Percentiles rank a stretch among this genome's conserved stretches.
Conservation (phyloP, 2,329 filamentous ascomycete genomes). For the Emmonsiellopsis sp. region DNA sequence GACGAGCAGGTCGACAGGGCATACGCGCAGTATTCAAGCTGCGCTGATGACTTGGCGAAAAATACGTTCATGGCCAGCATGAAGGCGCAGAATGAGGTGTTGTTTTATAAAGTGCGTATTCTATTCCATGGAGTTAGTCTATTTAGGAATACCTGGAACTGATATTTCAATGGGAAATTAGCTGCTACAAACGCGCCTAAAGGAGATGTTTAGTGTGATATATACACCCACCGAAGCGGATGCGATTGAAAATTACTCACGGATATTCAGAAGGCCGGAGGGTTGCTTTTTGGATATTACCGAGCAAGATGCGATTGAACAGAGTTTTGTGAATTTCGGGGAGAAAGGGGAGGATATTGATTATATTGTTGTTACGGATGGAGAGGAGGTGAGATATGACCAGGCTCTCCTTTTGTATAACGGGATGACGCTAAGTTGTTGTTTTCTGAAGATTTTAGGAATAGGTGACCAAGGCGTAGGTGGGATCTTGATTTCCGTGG, state of each 20-base stretch:
- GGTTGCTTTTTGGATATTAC: slow-evolving; percentile 73
- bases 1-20: slow-evolving; percentile 69
- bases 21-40: slow-evolving; percentile 66
- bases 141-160: neutral
- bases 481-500: slow-evolving; percentile 72
- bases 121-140: neutral
- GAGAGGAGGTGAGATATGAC: slow-evolving; percentile 34
- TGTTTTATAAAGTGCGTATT: slow-evolving; percentile 60
- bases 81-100: slow-evolving; percentile 75
- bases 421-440: neutral
- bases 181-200: slow-evolving; percentile 66
- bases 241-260: slow-evolving; percentile 75
- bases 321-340: slow-evolving; percentile 60
- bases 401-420: no score
- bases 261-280: slow-evolving; percentile 66
- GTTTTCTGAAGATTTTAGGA: slow-evolving; percentile 58
- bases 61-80: slow-evolving; percentile 82
- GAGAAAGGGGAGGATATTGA: slow-evolving; percentile 62
- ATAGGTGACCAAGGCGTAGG: slow-evolving; percentile 86
- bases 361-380: slow-evolving; percentile 78
- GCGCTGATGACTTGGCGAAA: slow-evolving; percentile 60
- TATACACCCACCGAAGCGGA: slow-evolving; percentile 88
- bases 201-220: slow-evolving; percentile 84
- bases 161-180: slow-evolving; percentile 22
- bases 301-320: slow-evolving; percentile 56